phyloP scores from a whole-genome alignment of 129 eudicot genomes.

The Flaveria sonorensis region DNA sequence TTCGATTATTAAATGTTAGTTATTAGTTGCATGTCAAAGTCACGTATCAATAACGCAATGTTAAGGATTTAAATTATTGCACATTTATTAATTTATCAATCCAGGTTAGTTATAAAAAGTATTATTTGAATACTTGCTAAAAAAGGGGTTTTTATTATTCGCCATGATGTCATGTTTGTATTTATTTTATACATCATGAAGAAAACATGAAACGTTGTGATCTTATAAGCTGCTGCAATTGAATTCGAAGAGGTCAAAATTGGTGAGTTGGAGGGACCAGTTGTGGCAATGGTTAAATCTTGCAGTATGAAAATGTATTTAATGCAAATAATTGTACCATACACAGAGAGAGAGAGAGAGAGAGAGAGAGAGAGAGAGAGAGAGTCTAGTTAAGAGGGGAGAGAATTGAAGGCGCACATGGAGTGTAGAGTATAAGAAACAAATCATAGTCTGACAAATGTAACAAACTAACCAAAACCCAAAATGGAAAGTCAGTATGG shows the following conservation, averaged over 20 bases:
- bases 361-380: conserved; percentile 22
- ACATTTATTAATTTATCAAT: neutral
- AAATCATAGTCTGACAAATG: conserved; percentile 36
- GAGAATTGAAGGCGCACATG: conserved; percentile 36
- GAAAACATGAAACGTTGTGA: neutral
- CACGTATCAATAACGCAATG: neutral
- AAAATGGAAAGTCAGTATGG: neutral
- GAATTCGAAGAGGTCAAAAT: conserved; percentile 27
- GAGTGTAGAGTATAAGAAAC: conserved; percentile 36
- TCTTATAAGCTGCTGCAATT: conserved; percentile 10
- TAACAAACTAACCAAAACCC: conserved; percentile 35
- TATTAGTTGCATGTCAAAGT: conserved; percentile 9
- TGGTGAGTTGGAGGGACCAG: conserved; percentile 33
- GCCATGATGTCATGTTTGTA: neutral
- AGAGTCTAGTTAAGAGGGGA: conserved; percentile 35
- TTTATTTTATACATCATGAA: neutral
- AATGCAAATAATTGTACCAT: conserved; percentile 44
- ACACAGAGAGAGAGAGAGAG: conserved; percentile 23
- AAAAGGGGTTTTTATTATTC: neutral
- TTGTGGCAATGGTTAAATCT: conserved; percentile 30
- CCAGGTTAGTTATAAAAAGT: neutral
- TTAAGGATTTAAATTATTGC: neutral
- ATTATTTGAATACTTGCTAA: neutral
- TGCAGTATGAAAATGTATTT: conserved; percentile 27
- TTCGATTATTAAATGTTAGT: conserved; percentile 4